Percentiles rank a stretch among this genome's conserved stretches.
Conservation (phyloP, 169 alveolate genomes). For the Plasmodium vivax region DNA sequence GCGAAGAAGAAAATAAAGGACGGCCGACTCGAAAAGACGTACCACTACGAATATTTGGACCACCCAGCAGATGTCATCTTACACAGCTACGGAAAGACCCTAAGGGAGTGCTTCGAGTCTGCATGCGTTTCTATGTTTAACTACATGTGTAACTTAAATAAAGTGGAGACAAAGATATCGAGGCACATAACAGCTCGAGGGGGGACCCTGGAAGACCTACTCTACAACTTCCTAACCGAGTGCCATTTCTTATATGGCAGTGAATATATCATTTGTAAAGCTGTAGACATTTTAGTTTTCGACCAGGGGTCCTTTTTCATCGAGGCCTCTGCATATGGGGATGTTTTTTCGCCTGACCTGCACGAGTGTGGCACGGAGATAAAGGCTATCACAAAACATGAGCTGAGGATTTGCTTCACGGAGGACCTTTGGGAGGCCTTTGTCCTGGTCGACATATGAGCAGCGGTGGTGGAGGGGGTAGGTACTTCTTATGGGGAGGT, state of each 20-base stretch:
- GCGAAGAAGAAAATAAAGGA: neutral
- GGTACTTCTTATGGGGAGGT: neutral
- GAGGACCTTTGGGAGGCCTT: conserved; percentile 23
- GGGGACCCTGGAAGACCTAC: conserved; percentile 34
- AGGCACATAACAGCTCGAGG: conserved; percentile 43
- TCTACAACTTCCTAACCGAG: conserved; percentile 76
- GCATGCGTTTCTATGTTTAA: conserved; percentile 75
- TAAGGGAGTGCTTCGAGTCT: conserved; percentile 76
- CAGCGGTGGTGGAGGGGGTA: neutral
- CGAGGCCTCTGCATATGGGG: conserved; percentile 76
- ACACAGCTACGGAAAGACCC: conserved; percentile 75
- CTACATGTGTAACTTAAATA: conserved; percentile 77
- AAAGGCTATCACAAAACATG: conserved; percentile 84
- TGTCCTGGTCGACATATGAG: conserved; percentile 52
- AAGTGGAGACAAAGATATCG: conserved; percentile 53
- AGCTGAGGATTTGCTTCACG: conserved; percentile 44
- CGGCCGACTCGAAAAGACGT: conserved; percentile 2
- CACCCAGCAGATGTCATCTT: conserved; percentile 85
- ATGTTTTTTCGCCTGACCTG: conserved; percentile 32
- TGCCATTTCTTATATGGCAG: conserved; percentile 80
- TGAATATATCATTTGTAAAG: conserved; percentile 78
- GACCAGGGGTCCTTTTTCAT: conserved; percentile 25
- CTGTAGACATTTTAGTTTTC: conserved; percentile 29
- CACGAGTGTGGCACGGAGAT: conserved; percentile 83
- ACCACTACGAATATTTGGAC: conserved; percentile 78